phyloP scores from a whole-genome alignment of 306 rosid genomes.

The Calophaca sinica region DNA sequence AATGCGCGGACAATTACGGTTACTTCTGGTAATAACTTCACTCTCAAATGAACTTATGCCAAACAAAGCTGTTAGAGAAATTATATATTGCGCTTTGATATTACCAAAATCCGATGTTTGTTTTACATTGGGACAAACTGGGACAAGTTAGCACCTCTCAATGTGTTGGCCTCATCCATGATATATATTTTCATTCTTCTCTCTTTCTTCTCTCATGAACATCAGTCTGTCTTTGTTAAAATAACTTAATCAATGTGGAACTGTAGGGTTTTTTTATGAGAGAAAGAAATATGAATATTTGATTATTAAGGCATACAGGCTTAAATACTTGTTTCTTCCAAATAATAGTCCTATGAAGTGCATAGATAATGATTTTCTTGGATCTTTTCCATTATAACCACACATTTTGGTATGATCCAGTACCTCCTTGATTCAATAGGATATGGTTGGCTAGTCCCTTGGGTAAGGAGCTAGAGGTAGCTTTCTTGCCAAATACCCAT shows the following conservation, averaged over 20 bases:
- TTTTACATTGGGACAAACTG: background rate
- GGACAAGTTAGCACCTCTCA: background rate
- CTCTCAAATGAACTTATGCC: background rate
- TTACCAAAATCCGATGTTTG: conserved; percentile 7
- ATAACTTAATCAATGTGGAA: conserved; percentile 11
- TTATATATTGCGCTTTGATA: background rate
- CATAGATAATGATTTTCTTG: conserved; percentile 4
- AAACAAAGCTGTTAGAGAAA: background rate
- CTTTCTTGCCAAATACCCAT: background rate
- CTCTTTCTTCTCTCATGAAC: background rate
- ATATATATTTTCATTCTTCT: conserved; percentile 10
- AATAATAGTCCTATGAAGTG: background rate
- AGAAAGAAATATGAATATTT: background rate
- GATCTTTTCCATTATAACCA: background rate
- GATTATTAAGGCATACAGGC: background rate
- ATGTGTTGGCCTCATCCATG: conserved; percentile 11
- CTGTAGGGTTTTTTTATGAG: background rate
- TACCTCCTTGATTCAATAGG: background rate
- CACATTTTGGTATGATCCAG: background rate
- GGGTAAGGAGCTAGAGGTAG: conserved; percentile 9
- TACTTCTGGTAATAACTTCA: conserved; percentile 68
- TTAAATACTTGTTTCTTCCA: background rate
- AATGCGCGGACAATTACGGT: conserved; percentile 62
- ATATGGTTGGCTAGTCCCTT: background rate
- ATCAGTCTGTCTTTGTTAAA: background rate